These are phyloP conservation scores for Chaetomium strumarium DNA, from an alignment of 2,329 filamentous ascomycete genomes.

Conservation along the genomic window DNA sequence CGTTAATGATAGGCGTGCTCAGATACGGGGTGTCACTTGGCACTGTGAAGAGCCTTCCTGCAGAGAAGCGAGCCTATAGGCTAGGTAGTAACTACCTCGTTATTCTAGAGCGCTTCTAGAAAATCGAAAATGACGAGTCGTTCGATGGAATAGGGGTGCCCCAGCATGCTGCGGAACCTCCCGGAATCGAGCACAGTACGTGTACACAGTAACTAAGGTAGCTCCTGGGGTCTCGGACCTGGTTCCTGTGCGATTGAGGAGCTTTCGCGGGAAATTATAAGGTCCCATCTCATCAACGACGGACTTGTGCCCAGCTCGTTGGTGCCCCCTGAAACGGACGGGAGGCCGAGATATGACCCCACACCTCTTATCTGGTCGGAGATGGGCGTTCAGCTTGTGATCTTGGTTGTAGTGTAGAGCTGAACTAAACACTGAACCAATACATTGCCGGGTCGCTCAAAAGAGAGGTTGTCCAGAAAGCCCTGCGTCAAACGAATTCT, in stretches of 20 bases:
- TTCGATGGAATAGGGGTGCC: background rate
- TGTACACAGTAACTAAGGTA: too few relatives aligned
- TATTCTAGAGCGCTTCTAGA: conserved; percentile 11
- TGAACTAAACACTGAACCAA: too few relatives aligned
- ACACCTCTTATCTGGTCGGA: too few relatives aligned
- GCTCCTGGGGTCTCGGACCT: background rate
- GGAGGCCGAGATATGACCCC: too few relatives aligned
- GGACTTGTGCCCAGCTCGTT: too few relatives aligned
- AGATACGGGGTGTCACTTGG: background rate
- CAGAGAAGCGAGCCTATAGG: background rate
- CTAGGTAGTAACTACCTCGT: too few relatives aligned
- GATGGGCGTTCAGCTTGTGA: too few relatives aligned
- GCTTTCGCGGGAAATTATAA: background rate
- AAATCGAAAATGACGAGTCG: background rate
- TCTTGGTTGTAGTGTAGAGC: too few relatives aligned
- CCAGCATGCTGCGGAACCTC: background rate
- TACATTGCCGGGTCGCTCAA: background rate
- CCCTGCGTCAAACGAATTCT: background rate
- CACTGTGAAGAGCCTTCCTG: background rate
- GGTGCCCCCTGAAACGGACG: background rate
- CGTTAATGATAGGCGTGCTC: too few relatives aligned
- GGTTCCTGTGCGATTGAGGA: too few relatives aligned
- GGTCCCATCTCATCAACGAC: background rate
- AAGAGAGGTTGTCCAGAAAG: too few relatives aligned
- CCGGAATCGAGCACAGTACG: background rate